These are phyloP conservation scores for Aspergillus terreus DNA, from an alignment of 2,329 filamentous ascomycete genomes.

Conservation along the genomic window DNA sequence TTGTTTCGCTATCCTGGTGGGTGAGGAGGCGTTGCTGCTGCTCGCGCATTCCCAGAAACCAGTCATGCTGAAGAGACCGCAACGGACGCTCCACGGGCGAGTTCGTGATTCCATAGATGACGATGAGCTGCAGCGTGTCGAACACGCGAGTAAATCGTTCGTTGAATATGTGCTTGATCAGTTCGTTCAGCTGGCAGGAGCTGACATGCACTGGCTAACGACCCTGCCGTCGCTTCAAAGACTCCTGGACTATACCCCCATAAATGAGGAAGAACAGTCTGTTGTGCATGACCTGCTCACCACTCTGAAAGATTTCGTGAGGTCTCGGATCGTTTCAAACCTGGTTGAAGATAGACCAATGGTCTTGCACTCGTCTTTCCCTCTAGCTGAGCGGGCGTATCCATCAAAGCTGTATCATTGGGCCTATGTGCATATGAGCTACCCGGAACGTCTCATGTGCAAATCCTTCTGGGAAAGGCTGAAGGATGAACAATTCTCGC, in stretches of 20 bases:
- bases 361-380: neutral
- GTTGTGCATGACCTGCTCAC: constrained; percentile 18
- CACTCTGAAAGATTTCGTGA: constrained; percentile 29
- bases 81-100: constrained; percentile 45
- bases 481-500: neutral
- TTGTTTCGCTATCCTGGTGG: constrained; percentile 60
- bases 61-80: constrained; percentile 1
- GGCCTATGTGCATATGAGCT: constrained; percentile 7
- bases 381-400: neutral
- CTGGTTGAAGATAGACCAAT: constrained; percentile 3
- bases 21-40: constrained; percentile 55
- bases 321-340: constrained; percentile 24
- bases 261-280: constrained; percentile 10
- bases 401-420: constrained; percentile 2
- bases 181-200: constrained; percentile 30
- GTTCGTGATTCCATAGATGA: constrained; percentile 49
- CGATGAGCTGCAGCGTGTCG: constrained; percentile 54
- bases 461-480: constrained; percentile 15
- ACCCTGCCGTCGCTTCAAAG: constrained; percentile 26
- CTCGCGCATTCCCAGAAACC: constrained; percentile 17
- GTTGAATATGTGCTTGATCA: constrained; percentile 44
- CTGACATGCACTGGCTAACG: constrained; percentile 38
- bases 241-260: constrained; percentile 19
- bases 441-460: constrained; percentile 10
- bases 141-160: constrained; percentile 56